Conservation (phyloP, 257 asterid genomes). For the Echites panduratus region DNA sequence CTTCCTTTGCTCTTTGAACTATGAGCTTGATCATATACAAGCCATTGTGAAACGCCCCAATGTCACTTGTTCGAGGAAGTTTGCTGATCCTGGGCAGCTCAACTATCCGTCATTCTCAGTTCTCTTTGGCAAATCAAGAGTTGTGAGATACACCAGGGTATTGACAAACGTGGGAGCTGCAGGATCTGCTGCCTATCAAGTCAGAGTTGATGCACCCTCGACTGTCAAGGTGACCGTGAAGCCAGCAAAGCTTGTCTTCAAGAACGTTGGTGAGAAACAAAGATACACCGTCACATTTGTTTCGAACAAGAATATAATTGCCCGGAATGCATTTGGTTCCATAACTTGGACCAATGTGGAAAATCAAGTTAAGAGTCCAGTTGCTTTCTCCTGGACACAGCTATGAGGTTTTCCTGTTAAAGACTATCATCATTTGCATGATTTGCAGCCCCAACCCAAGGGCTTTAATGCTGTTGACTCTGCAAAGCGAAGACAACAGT, state of each 20-base stretch:
- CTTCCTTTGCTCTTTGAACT: slow-evolving; percentile 44
- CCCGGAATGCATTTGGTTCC: slow-evolving; percentile 50
- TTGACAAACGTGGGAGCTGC: slow-evolving; percentile 73
- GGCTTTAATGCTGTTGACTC: not conserved
- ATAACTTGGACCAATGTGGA: slow-evolving; percentile 56
- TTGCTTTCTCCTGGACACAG: slow-evolving; percentile 56
- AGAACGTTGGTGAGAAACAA: slow-evolving; percentile 39
- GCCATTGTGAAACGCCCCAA: slow-evolving; percentile 45
- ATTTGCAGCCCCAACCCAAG: slow-evolving; percentile 2
- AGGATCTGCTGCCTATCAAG: slow-evolving; percentile 43
- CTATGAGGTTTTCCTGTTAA: slow-evolving; percentile 1
- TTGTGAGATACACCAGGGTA: slow-evolving; percentile 52
- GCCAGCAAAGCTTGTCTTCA: slow-evolving; percentile 49
- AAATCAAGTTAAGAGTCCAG: slow-evolving; percentile 67
- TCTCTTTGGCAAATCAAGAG: slow-evolving; percentile 55
- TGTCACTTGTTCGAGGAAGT: slow-evolving; percentile 48
- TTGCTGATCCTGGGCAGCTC: slow-evolving; percentile 64
- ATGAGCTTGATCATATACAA: slow-evolving; percentile 38
- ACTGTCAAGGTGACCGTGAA: slow-evolving; percentile 44
- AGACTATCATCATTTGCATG: not conserved
- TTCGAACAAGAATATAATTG: slow-evolving; percentile 30
- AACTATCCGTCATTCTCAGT: slow-evolving; percentile 84
- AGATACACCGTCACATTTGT: slow-evolving; percentile 60
- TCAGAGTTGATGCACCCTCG: slow-evolving; percentile 38
- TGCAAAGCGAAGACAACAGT: not conserved